Evolutionary conservation across 2,329 filamentous ascomycete species (phyloP), one percentile per base, ranked within the genome.

Genomic region (Xylariaceae sp.): DNA sequence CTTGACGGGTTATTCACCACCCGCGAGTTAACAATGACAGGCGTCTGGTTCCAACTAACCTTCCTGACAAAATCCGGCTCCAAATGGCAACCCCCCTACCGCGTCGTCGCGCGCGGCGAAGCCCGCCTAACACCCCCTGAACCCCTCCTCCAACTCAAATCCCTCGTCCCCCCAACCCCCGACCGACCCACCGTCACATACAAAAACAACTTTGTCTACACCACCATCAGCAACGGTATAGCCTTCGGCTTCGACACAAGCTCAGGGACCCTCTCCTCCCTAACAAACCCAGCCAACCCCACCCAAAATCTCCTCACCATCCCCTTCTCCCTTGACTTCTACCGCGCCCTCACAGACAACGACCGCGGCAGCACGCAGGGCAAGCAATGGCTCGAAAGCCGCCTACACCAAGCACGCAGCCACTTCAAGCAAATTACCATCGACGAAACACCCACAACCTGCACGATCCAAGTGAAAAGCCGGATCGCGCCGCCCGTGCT

Each of bases 311-410:
- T 81, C 34, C 74, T 83, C 53, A 76, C 75, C 3, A 68, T 76
- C 35, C 77, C 79, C 0, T 66, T 79, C 2, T 64, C 72, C 1
- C 75, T 86, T 47, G 77, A 79, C 62, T 82, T 89, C 69, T 88
- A 86, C 75, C 84, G 86, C 45, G 82, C 87, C 0, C 77, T 81
- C 44, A 88, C 86, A 0, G 84, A 88, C 72, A 88, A 88, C 68
- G 86, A 89, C 68, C 75, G 77, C 3, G 80, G 80, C 0, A 75
- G 76, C 5, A 73, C 76, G 13, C 82, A 83, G 63, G 85, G 83
- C 0, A 74, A 77, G 55, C 78, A 86, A 61, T 89, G 86, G 86
- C 72, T 76, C 9, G 75, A 77, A 15, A 67, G 72, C 5, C 74
- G 76, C 2, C 67, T 82, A 0, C 75, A 82, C 65, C 76, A 80